Evolutionary conservation across 2,329 filamentous ascomycete species (phyloP).

Genomic region (Colletotrichum plurivorum): DNA sequence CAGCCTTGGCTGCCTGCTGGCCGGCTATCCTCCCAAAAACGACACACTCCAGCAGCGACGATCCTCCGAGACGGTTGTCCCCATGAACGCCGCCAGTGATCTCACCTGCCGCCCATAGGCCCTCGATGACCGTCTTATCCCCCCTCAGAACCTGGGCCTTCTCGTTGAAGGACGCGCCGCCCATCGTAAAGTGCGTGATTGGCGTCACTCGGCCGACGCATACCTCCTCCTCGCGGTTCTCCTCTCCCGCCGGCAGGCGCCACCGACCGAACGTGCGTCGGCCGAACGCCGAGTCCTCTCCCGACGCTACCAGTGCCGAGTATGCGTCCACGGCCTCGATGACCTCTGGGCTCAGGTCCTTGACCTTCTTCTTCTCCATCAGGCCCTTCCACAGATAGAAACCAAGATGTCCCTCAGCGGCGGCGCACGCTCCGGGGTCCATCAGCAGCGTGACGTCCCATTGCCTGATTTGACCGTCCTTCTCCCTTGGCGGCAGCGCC

Average conservation of each 20-base stretch:
- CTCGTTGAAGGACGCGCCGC: conserved; percentile 71
- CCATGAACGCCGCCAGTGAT: conserved; percentile 76
- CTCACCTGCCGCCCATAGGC: conserved; percentile 75
- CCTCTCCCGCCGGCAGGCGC: conserved; percentile 60
- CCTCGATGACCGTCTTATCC: conserved; percentile 58
- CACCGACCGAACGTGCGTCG: conserved; percentile 69
- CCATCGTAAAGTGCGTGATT: conserved; percentile 78
- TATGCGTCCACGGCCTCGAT: conserved; percentile 64
- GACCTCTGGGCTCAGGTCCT: conserved; percentile 59
- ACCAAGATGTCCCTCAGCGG: conserved; percentile 68
- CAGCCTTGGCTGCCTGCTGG: conserved; percentile 55
- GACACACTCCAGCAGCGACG: conserved; percentile 73
- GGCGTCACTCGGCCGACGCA: conserved; percentile 74
- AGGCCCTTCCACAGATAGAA: conserved; percentile 76
- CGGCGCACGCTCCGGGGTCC: conserved; percentile 69
- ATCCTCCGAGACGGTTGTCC: conserved; percentile 73
- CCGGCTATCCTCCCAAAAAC: conserved; percentile 74
- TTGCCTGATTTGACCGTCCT: conserved; percentile 56
- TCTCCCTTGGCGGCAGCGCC: conserved; percentile 48
- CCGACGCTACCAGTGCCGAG: conserved; percentile 57
- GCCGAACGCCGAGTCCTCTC: conserved; percentile 59
- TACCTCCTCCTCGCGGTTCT: conserved; percentile 64
- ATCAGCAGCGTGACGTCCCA: conserved; percentile 73
- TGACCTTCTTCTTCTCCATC: conserved; percentile 68
- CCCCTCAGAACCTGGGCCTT: conserved; percentile 64